A percentile compares a stretch with the other conserved stretches of the same genome.
phyloP scores from a whole-genome alignment of 2,329 filamentous ascomycete species.

The Dactylella cylindrospora region DNA sequence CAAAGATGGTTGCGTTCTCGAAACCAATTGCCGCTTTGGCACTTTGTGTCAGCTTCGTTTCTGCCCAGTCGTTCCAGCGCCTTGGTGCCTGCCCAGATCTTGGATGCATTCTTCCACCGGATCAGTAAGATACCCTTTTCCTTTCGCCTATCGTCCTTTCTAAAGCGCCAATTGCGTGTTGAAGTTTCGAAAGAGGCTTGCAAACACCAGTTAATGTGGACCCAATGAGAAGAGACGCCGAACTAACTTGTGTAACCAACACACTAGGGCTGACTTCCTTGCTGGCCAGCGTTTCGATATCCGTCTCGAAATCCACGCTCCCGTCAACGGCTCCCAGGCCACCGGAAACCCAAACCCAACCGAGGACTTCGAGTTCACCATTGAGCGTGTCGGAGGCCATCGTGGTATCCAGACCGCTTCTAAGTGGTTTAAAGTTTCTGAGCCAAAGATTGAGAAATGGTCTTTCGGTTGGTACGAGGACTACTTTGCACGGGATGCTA shows the following conservation, averaged over 20 bases:
- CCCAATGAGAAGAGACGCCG: background rate
- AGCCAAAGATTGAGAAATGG: slow-evolving; percentile 77
- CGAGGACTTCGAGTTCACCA: slow-evolving; percentile 72
- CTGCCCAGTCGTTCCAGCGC: slow-evolving; percentile 63
- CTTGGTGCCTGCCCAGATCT: slow-evolving; percentile 62
- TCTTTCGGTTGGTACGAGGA: slow-evolving; percentile 84
- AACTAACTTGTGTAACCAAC: slow-evolving; percentile 5
- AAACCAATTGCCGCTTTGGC: slow-evolving; percentile 50
- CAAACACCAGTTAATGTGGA: slow-evolving; percentile 10
- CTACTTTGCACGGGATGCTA: slow-evolving; percentile 72
- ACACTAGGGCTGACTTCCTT: slow-evolving; percentile 69
- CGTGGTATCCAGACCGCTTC: slow-evolving; percentile 58
- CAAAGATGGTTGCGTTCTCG: slow-evolving; percentile 49
- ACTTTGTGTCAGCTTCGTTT: slow-evolving; percentile 53
- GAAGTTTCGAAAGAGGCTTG: background rate
- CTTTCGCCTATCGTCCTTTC: no score
- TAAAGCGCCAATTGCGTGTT: background rate
- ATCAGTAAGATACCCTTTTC: slow-evolving; percentile 53
- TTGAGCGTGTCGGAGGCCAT: slow-evolving; percentile 63
- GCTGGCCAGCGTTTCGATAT: slow-evolving; percentile 83
- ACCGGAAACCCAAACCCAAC: slow-evolving; percentile 69
- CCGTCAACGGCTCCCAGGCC: slow-evolving; percentile 78
- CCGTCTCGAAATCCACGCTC: slow-evolving; percentile 77
- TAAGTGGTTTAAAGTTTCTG: slow-evolving; percentile 68
- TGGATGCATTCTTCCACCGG: slow-evolving; percentile 63